Evolutionary conservation across 768 basidiomycete species (phyloP), one percentile per base, ranked within the genome.

Genomic region (Amanita subjunquillea): DNA sequence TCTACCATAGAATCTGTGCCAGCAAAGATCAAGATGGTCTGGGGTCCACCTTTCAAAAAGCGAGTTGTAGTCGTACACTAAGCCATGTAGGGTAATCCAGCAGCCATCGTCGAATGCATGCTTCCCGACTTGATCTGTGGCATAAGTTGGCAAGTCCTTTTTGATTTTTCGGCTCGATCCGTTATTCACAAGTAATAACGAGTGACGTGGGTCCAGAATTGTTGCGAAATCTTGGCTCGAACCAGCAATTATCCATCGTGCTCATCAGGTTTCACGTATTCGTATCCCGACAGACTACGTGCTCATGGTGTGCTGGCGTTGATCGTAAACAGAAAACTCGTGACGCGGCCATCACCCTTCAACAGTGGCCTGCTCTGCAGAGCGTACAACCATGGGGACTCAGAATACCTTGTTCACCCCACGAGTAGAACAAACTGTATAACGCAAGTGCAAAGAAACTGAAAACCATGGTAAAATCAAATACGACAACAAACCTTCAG

Each of bases 1-100:
- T 84, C 81, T 10, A 82, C 82, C 1, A 78, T 76, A 2, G 77
- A 75, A 55, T 84, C 81, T 56, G 80, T 69, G 0, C 79, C 80
- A 1, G 79, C 79, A 9, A 77, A 72, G 20, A 77, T 65, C 10
- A 69, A 62, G 51, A 83, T 84, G 2, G 77, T 77, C 50, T 78
- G 72, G 0, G 69, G 65, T 1, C 82, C 80, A 6, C 80, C 75
- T 4, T 71, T 65, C 41, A 82, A 63, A 56, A 72, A 82, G 6
- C 58, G 61, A 0, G 23, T 74, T 76, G 3, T 4, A 25, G 23
- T 25, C 74, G 58, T 82, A 82, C 5, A 79, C 77, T 58, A 63
- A 42, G 22, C 22, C 42, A 3, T n/a, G 20, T 27, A 32, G 6
- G 20, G 45, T 13, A 20, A 34, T 41, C 46, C 46, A 47, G n/a